Evolutionary conservation across 768 basidiomycete species (phyloP).

Genomic region (Hericium rajendrae): DNA sequence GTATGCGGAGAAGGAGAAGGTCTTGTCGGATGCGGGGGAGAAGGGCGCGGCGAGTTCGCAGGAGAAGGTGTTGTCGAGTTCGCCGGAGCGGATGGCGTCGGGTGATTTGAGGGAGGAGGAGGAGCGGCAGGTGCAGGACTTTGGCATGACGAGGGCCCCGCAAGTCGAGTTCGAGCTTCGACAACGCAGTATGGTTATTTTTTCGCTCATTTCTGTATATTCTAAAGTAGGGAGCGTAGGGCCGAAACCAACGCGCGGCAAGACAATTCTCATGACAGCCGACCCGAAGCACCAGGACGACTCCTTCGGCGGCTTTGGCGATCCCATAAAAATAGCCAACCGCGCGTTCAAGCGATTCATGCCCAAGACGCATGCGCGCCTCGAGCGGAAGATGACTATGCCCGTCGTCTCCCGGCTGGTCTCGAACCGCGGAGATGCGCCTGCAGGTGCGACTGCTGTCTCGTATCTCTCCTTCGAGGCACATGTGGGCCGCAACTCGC

Average conservation of each 20-base stretch:
- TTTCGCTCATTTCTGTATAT: neutral
- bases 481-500: constrained; percentile 65
- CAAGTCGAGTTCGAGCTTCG: neutral
- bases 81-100: neutral
- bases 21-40: neutral
- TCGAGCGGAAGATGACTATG: constrained; percentile 65
- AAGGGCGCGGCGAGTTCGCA: neutral
- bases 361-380: constrained; percentile 42
- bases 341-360: constrained; percentile 41
- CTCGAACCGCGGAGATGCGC: constrained; percentile 9
- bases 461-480: constrained; percentile 17
- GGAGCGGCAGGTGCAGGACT: neutral
- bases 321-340: constrained; percentile 23
- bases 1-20: neutral
- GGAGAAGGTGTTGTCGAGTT: neutral
- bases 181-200: neutral
- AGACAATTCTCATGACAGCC: neutral
- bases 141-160: neutral
- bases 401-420: constrained; percentile 52
- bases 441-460: constrained; percentile 20
- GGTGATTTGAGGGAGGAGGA: neutral
- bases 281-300: constrained; percentile 5
- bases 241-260: neutral
- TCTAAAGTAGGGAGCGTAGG: neutral
- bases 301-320: constrained; percentile 3